These are phyloP conservation scores for Allomyces javanicus DNA, from an alignment of 192 early-diverging fungal genomes.

Conservation along the genomic window DNA sequence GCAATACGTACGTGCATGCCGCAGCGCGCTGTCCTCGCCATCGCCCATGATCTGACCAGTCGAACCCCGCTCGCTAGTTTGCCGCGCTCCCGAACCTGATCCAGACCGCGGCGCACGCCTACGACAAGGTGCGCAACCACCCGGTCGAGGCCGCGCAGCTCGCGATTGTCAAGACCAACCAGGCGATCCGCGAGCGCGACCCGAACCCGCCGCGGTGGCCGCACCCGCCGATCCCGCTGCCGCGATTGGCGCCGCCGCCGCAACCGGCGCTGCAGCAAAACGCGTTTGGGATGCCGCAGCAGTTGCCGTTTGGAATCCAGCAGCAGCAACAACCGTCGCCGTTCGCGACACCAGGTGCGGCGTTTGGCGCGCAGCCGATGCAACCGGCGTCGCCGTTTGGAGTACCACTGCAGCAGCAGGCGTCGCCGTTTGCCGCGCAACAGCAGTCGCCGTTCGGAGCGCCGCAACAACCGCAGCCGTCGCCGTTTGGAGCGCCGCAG, in stretches of 20 bases:
- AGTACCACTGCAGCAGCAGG: too few species aligned
- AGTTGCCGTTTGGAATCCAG: not conserved
- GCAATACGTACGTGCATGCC: too few species aligned
- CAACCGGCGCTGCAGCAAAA: not conserved
- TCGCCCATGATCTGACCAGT: not conserved
- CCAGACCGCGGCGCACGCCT: not conserved
- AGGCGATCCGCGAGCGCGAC: not conserved
- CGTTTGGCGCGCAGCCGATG: too few species aligned
- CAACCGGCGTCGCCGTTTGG: too few species aligned
- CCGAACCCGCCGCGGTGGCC: not conserved
- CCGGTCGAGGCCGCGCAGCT: not conserved
- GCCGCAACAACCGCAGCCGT: too few species aligned
- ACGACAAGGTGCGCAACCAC: not conserved
- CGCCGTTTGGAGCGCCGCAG: too few species aligned
- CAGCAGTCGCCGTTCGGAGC: too few species aligned
- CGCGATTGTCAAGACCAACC: not conserved
- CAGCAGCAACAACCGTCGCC: too few species aligned
- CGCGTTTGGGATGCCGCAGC: not conserved
- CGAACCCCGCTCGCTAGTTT: not conserved
- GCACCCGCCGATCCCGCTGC: not conserved
- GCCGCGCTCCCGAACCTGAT: not conserved
- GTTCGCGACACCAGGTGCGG: too few species aligned
- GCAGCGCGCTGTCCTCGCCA: too few species aligned
- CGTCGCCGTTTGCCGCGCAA: too few species aligned
- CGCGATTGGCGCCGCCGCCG: too few species aligned